A percentile compares a stretch with the other conserved stretches of the same genome.
Evolutionary conservation across 352 stramenopile species (phyloP).

Genomic region (Pythium sukuiense): DNA sequence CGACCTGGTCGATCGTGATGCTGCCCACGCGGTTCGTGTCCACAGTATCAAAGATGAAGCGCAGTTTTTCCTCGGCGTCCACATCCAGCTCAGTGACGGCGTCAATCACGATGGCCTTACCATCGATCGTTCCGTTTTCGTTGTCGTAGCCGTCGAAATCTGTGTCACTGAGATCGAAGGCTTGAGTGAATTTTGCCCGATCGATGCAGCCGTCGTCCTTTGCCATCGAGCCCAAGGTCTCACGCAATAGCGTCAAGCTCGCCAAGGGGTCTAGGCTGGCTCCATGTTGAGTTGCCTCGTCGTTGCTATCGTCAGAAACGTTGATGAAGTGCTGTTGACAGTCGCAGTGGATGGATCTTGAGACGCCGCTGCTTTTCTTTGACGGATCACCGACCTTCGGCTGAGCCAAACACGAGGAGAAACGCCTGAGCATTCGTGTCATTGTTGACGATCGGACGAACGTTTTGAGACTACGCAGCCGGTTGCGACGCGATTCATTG

Average conservation of each 20-base stretch:
- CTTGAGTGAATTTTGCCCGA: slow-evolving; percentile 69
- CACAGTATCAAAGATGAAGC: slow-evolving; percentile 84
- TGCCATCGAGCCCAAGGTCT: slow-evolving; percentile 65
- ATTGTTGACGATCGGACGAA: slow-evolving; percentile 71
- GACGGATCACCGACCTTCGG: slow-evolving; percentile 26
- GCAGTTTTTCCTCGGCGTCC: slow-evolving; percentile 69
- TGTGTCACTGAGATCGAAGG: slow-evolving; percentile 59
- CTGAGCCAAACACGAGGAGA: slow-evolving; percentile 49
- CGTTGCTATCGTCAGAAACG: slow-evolving; percentile 46
- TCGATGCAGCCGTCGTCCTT: slow-evolving; percentile 65
- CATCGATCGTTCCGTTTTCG: slow-evolving; percentile 55
- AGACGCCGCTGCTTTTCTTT: slow-evolving; percentile 44
- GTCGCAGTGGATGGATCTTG: slow-evolving; percentile 67
- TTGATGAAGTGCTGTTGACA: slow-evolving; percentile 64
- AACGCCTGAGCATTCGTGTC: slow-evolving; percentile 39
- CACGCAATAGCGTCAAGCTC: slow-evolving; percentile 64
- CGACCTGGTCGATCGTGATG: slow-evolving; percentile 65
- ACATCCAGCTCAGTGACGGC: slow-evolving; percentile 77
- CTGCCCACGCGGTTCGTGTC: slow-evolving; percentile 51
- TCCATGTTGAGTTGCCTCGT: slow-evolving; percentile 9
- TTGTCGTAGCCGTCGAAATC: slow-evolving; percentile 59
- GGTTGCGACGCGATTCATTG: slow-evolving; percentile 40
- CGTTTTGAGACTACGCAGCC: slow-evolving; percentile 55
- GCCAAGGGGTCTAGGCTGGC: slow-evolving; percentile 42
- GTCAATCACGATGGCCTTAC: slow-evolving; percentile 78